Conservation (phyloP, 805 yeast species). For the Starmerella vitae region DNA sequence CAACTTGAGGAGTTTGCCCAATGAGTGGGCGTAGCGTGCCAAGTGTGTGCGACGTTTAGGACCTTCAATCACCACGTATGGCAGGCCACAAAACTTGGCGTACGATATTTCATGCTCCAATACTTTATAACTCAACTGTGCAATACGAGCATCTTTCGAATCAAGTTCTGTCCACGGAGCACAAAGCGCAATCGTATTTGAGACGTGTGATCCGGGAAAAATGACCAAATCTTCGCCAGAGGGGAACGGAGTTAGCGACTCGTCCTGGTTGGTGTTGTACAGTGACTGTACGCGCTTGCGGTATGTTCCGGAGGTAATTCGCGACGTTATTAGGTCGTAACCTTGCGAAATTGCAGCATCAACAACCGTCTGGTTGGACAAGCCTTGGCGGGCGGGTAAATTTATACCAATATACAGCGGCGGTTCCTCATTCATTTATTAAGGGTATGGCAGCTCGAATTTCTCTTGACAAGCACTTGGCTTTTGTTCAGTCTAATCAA, state of each 20-base stretch:
- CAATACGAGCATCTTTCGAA: slow-evolving; percentile 35
- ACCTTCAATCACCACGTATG: slow-evolving; percentile 46
- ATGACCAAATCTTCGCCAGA: slow-evolving; percentile 32
- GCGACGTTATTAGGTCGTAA: slow-evolving; percentile 40
- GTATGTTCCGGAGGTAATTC: slow-evolving; percentile 38
- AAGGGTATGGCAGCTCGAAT: no score
- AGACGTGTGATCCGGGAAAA: slow-evolving; percentile 32
- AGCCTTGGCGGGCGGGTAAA: slow-evolving; percentile 25
- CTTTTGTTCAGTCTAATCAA: no score
- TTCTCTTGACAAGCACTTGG: no score
- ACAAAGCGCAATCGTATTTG: slow-evolving; percentile 39
- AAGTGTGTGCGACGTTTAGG: slow-evolving; percentile 45
- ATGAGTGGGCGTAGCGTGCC: slow-evolving; percentile 36
- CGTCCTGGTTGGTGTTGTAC: slow-evolving; percentile 9
- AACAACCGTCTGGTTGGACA: slow-evolving; percentile 22
- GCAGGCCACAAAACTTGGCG: slow-evolving; percentile 46
- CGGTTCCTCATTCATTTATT: slow-evolving; percentile 7
- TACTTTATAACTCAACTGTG: slow-evolving; percentile 45
- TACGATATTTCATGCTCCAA: slow-evolving; percentile 44
- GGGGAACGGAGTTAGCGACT: slow-evolving; percentile 23
- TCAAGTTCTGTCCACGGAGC: slow-evolving; percentile 64
- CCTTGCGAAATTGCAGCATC: slow-evolving; percentile 30
- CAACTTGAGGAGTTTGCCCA: slow-evolving; percentile 26
- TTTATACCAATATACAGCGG: slow-evolving; percentile 27
- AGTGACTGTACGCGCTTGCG: slow-evolving; percentile 22